A percentile compares a stretch with the other conserved stretches of the same genome.
Evolutionary conservation across 2,329 filamentous ascomycete genomes (phyloP).

Genomic region (Microdochium paspali): DNA sequence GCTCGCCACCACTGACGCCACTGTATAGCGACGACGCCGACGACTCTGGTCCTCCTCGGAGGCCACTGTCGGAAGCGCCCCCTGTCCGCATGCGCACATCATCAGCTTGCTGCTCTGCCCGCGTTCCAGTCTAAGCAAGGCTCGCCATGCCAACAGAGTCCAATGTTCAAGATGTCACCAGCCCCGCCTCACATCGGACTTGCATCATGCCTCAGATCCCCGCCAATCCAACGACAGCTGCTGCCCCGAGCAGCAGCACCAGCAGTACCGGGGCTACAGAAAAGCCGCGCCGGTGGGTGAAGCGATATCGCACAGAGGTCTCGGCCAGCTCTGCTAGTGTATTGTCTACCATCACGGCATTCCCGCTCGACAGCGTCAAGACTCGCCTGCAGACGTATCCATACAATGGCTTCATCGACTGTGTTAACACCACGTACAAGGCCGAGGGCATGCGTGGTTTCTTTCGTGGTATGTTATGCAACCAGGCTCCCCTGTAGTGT

Average conservation of each 20-base stretch:
- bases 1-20: conserved; percentile 28
- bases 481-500: neutral
- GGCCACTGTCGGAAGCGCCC: conserved; percentile 36
- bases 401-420: conserved; percentile 65
- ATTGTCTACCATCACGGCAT: conserved; percentile 70
- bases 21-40: conserved; percentile 51
- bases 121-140: conserved; percentile 15
- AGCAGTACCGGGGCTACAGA: conserved; percentile 14
- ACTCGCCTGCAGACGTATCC: conserved; percentile 84
- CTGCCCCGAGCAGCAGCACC: neutral
- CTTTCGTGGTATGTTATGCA: conserved; percentile 55
- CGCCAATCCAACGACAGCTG: conserved; percentile 1
- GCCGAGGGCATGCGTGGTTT: conserved; percentile 67
- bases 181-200: conserved; percentile 26
- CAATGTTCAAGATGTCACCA: conserved; percentile 30
- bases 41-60: conserved; percentile 42
- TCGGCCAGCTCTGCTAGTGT: conserved; percentile 69
- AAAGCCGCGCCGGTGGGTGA: conserved; percentile 45
- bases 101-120: neutral
- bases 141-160: conserved; percentile 27
- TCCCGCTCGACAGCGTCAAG: conserved; percentile 82
- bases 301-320: conserved; percentile 72
- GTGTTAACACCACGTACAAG: conserved; percentile 65
- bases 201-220: conserved; percentile 32
- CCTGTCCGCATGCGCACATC: conserved; percentile 11